Conservation (phyloP, 768 basidiomycete genomes). For the Leccinum sublutescens region DNA sequence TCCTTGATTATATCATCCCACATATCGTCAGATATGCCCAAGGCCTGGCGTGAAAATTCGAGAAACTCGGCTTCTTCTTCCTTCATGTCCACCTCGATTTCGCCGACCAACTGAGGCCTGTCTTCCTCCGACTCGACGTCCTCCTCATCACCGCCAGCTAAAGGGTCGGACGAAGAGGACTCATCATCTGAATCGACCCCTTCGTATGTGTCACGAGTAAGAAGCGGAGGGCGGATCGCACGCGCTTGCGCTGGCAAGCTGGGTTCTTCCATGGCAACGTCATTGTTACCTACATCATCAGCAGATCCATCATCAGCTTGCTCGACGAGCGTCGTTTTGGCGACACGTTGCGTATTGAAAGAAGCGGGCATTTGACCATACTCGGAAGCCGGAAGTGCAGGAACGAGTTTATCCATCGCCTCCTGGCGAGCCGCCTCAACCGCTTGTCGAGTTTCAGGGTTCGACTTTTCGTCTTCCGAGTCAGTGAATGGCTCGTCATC, state of each 20-base stretch:
- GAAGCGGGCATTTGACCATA: constrained; percentile 86
- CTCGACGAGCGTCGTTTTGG: constrained; percentile 45
- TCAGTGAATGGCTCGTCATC: constrained; percentile 44
- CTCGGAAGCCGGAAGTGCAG: constrained; percentile 73
- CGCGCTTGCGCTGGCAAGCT: constrained; percentile 32
- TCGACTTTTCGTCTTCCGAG: constrained; percentile 43
- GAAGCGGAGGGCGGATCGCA: constrained; percentile 70
- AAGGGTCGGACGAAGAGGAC: constrained; percentile 59
- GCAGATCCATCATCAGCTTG: constrained; percentile 28
- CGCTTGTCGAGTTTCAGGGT: constrained; percentile 29
- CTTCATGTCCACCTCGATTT: constrained; percentile 86
- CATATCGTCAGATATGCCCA: constrained; percentile 87
- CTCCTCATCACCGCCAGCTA: constrained; percentile 41
- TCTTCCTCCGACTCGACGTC: constrained; percentile 73
- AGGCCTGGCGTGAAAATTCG: constrained; percentile 87
- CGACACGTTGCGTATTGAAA: constrained; percentile 70
- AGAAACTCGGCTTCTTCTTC: constrained; percentile 95
- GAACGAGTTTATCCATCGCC: constrained; percentile 80
- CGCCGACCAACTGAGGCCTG: constrained; percentile 77
- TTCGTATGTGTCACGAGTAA: constrained; percentile 83
- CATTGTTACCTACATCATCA: constrained; percentile 3
- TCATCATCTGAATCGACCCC: constrained; percentile 94
- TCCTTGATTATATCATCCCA: constrained; percentile 87
- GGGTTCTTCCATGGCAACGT: constrained; percentile 1
- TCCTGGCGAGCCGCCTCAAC: constrained; percentile 47